Conservation (phyloP, 1,139 yeast genomes). For the Geotrichum macrosporum region DNA sequence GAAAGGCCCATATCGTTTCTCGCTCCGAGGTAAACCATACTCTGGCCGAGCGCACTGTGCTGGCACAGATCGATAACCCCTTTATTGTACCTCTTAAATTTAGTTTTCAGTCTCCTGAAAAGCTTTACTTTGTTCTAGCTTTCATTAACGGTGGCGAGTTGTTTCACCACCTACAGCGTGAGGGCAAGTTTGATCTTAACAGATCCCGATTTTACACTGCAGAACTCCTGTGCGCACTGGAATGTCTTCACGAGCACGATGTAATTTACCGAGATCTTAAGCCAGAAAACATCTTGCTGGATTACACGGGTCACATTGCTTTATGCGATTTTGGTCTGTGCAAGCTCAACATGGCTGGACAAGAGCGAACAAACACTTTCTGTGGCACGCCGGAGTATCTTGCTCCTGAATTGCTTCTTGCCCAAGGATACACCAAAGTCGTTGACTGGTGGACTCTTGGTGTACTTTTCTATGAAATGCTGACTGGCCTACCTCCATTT, state of each 20-base stretch:
- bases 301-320: conserved; percentile 96
- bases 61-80: conserved; percentile 91
- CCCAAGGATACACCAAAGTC: conserved; percentile 90
- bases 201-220: conserved; percentile 92
- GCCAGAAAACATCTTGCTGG: conserved; percentile 90
- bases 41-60: conserved; percentile 88
- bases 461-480: conserved; percentile 89
- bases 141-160: conserved; percentile 96
- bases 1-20: conserved; percentile 90
- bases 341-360: conserved; percentile 84
- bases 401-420: conserved; percentile 87
- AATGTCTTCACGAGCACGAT: conserved; percentile 81
- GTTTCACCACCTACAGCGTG: conserved; percentile 88
- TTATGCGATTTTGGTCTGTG: conserved; percentile 95
- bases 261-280: conserved; percentile 92
- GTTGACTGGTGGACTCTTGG: conserved; percentile 99
- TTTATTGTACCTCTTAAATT: conserved; percentile 94
- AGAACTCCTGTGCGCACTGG: conserved; percentile 86
- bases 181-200: conserved; percentile 82
- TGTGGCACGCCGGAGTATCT: conserved; percentile 97
- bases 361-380: conserved; percentile 86
- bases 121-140: conserved; percentile 80
- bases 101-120: conserved; percentile 93
- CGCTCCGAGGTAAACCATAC: conserved; percentile 95
- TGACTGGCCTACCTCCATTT: conserved; percentile 93